These are phyloP conservation scores for Pestalotiopsis sp. DNA, from an alignment of 2,329 filamentous ascomycete species.

Conservation along the genomic window DNA sequence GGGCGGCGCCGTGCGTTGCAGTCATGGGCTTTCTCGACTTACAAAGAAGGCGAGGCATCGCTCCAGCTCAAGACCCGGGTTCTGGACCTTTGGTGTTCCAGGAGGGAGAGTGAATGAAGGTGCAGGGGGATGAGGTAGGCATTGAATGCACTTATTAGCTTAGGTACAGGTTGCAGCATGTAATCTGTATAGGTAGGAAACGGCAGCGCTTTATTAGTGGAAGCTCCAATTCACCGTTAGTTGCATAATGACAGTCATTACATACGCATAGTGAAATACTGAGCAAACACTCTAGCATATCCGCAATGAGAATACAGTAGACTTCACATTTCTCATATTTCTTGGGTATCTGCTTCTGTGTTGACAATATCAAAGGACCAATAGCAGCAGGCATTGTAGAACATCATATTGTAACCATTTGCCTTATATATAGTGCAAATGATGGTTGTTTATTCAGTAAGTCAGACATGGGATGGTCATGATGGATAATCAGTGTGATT, in stretches of 20 bases:
- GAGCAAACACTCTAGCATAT: too few relatives aligned
- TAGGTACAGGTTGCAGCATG: neutral
- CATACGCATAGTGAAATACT: too few relatives aligned
- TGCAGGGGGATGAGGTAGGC: neutral
- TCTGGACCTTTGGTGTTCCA: neutral
- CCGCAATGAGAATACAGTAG: too few relatives aligned
- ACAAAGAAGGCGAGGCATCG: conserved; percentile 58
- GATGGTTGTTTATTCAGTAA: neutral
- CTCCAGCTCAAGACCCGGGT: conserved; percentile 13
- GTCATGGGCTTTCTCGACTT: conserved; percentile 24
- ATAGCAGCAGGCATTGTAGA: neutral
- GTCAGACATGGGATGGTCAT: neutral
- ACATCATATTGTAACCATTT: neutral
- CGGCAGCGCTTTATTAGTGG: neutral
- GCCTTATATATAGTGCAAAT: neutral
- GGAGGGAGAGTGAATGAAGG: neutral
- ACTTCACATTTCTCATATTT: too few relatives aligned
- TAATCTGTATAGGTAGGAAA: neutral
- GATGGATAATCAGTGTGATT: neutral
- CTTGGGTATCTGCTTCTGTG: too few relatives aligned
- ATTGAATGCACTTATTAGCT: neutral
- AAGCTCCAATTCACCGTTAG: conserved; percentile 16
- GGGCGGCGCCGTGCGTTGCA: neutral
- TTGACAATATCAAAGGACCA: neutral
- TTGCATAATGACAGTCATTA: conserved; percentile 15